These are phyloP conservation scores for Amphirosellinia nigrospora DNA, from an alignment of 495 filamentous ascomycete species.

Conservation along the genomic window DNA sequence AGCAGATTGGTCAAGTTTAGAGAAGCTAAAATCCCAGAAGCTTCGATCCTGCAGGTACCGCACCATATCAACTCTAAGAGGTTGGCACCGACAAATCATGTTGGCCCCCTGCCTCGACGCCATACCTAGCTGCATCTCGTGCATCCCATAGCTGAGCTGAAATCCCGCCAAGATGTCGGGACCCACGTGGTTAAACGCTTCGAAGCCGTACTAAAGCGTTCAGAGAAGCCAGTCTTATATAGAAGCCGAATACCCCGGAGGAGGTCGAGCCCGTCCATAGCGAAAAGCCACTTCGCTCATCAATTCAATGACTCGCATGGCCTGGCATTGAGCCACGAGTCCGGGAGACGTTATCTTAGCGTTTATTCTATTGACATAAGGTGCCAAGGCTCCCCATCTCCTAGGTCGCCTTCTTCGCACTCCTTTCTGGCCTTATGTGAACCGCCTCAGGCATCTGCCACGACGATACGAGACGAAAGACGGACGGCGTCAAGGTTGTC, in stretches of 20 bases:
- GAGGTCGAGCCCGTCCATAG: background rate
- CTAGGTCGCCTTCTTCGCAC: background rate
- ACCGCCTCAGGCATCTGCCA: background rate
- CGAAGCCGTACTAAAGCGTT: conserved; percentile 1
- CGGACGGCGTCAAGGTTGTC: background rate
- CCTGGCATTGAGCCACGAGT: conserved; percentile 7
- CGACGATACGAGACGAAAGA: background rate
- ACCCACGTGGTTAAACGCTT: conserved; percentile 21
- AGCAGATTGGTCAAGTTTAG: background rate
- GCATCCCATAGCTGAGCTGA: background rate
- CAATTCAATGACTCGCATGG: conserved; percentile 3
- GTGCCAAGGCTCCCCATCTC: background rate
- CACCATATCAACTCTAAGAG: background rate
- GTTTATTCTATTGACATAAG: conserved; percentile 10
- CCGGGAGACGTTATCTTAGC: background rate
- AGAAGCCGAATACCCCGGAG: background rate
- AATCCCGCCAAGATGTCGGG: background rate
- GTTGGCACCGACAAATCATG: conserved; percentile 17
- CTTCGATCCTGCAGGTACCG: conserved; percentile 20
- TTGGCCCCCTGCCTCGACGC: background rate
- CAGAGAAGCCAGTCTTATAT: background rate
- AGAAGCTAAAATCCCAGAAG: conserved; percentile 8
- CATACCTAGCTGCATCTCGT: conserved; percentile 6
- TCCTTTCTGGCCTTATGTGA: background rate
- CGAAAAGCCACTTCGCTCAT: conserved; percentile 3